Evolutionary conservation across 179 eudicot genomes (phyloP).

Genomic region (Camellia oleifera): DNA sequence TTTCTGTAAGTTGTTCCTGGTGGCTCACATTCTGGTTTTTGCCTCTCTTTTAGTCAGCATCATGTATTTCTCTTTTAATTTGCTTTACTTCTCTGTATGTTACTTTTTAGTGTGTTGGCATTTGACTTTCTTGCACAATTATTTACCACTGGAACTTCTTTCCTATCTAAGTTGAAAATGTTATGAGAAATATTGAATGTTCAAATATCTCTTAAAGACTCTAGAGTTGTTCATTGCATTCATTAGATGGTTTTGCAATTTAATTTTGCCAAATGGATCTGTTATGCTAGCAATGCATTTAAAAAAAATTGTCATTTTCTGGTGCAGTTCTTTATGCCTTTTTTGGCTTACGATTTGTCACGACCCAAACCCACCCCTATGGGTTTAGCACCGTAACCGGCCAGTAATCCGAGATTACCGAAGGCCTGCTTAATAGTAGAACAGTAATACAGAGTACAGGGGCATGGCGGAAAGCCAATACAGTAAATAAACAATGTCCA

Average conservation of each 20-base stretch:
- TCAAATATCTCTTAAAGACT: neutral
- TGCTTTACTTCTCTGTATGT: no score
- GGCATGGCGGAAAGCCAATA: no score
- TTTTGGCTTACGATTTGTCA: conserved; percentile 62
- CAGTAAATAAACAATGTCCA: no score
- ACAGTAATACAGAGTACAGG: no score
- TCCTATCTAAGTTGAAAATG: neutral
- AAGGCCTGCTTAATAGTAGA: no score
- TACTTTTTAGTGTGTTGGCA: neutral
- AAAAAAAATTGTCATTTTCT: neutral
- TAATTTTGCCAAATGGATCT: neutral
- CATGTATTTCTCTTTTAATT: neutral
- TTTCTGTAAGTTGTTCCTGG: no score
- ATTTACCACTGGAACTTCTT: neutral
- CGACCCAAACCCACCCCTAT: no score
- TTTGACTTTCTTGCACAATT: neutral
- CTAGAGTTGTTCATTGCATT: neutral
- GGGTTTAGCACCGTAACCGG: no score
- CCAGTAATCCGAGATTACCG: no score
- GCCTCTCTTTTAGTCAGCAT: neutral
- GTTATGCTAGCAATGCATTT: conserved; percentile 5
- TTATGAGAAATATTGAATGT: neutral
- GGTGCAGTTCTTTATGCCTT: conserved; percentile 86
- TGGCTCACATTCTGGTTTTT: neutral
- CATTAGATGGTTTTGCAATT: neutral